Percentiles rank a stretch among this genome's conserved stretches.
Evolutionary conservation across 164 flowering plant species (phyloP).

Genomic region (Vitis riparia): DNA sequence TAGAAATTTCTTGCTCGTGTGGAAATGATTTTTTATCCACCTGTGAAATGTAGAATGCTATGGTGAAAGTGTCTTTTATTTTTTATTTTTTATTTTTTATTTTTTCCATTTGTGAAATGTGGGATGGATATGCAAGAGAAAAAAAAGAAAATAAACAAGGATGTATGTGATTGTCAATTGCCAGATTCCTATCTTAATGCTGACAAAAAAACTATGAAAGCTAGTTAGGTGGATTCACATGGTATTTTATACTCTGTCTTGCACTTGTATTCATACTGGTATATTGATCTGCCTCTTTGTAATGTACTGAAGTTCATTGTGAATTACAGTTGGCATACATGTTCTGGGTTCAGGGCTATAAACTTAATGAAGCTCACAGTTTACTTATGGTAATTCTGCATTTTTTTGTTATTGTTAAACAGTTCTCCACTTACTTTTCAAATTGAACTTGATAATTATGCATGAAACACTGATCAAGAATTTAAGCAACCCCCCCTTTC

Average conservation of each 20-base stretch:
- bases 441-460: background rate
- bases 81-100: no score
- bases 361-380: slow-evolving; percentile 58
- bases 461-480: background rate
- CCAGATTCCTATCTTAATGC: background rate
- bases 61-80: background rate
- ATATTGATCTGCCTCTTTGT: background rate
- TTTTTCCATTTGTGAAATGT: background rate
- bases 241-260: background rate
- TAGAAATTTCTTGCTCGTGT: background rate
- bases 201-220: background rate
- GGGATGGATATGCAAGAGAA: background rate
- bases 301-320: slow-evolving; percentile 2
- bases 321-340: slow-evolving; percentile 82
- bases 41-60: background rate
- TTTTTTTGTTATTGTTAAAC: background rate
- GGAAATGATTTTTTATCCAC: background rate
- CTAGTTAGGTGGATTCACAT: background rate
- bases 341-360: slow-evolving; percentile 93
- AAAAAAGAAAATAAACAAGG: background rate
- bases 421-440: background rate
- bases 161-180: background rate
- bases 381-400: slow-evolving; percentile 51
- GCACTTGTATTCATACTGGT: background rate
- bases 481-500: background rate